Evolutionary conservation across 2,329 filamentous ascomycete species (phyloP).

Genomic region (Cercospora janseana): DNA sequence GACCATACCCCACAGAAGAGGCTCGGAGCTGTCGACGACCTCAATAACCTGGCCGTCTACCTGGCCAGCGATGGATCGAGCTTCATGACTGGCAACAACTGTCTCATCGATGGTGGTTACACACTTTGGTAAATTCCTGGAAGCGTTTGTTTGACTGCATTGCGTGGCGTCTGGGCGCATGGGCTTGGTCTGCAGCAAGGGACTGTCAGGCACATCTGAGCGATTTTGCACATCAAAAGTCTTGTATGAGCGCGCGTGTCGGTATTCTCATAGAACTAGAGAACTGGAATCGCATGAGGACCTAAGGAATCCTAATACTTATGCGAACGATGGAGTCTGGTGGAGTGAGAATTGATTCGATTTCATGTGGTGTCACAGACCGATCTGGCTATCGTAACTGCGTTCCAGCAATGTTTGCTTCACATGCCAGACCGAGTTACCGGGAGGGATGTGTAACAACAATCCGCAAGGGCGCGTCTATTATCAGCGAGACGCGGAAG

Average conservation of each 20-base stretch:
- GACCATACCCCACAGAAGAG: conserved; percentile 70
- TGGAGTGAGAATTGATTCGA: too few relatives aligned
- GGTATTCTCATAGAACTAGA: conserved; percentile 19
- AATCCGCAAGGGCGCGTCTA: conserved; percentile 7
- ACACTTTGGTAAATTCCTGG: conserved; percentile 50
- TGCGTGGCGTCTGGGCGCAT: conserved; percentile 23
- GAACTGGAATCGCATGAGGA: conserved; percentile 14
- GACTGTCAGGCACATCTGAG: background rate
- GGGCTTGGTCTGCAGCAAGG: conserved; percentile 6
- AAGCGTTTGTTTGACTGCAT: conserved; percentile 3
- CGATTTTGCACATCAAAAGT: conserved; percentile 4
- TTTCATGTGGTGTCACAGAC: background rate
- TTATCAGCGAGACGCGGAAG: background rate
- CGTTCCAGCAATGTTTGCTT: conserved; percentile 12
- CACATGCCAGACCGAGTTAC: conserved; percentile 13
- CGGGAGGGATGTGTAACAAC: conserved; percentile 15
- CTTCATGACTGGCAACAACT: conserved; percentile 77
- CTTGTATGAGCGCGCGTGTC: conserved; percentile 4
- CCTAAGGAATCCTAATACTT: background rate
- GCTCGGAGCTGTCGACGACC: conserved; percentile 69
- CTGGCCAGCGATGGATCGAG: conserved; percentile 68
- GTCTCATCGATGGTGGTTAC: conserved; percentile 69
- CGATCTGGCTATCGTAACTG: conserved; percentile 1
- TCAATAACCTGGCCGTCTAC: conserved; percentile 75
- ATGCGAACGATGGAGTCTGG: background rate